Base-by-base conservation (phyloP, 345 rosid species). In the Clarkia xantiana region DNA sequence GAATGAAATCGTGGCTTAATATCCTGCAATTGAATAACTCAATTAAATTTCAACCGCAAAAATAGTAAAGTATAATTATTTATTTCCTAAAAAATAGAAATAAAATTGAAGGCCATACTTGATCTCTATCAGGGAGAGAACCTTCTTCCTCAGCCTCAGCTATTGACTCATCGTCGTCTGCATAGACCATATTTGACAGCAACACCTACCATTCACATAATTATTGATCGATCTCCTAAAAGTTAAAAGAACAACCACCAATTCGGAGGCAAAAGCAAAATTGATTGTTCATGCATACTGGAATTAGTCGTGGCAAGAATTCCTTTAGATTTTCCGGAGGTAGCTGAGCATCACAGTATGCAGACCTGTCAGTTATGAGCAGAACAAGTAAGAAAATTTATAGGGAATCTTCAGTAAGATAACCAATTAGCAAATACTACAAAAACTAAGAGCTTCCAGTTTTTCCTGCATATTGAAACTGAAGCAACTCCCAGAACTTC, bases 61-160 rank as follows among this genome's bases (percentile, higher is more conserved):
- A 29, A 29, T n/a, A n/a, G n/a, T n/a, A n/a, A n/a, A n/a, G n/a
- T n/a, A n/a, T n/a, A n/a, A n/a, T n/a, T n/a, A n/a, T n/a, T n/a
- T n/a, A n/a, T n/a, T n/a, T n/a, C 34, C 51, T 29, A 5, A 29
- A 5, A 29, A 29, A 47, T 44, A 44, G 18, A 11, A 44, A 8
- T 44, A 16, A 44, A 7, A 29, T 4, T 29, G 17, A 34, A 49
- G 7, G n/a, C n/a, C 53, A 71, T 59, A 93, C 99, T 95, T 93
- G 99, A 53, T 87, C 95, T 49, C 97, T 71, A 70, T 93, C 99
- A 60, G 99, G 97, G 48, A 82, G 88, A 74, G 97, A 93, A 62
- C 66, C 94, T 45, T 93, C 97, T 53, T 87, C 99, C 97, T 87
- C 96, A 2, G 94, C 88, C 34, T 84, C 97, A 68, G 52, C 44